phyloP scores from a whole-genome alignment of 306 rosid species.

The Quercus suber region DNA sequence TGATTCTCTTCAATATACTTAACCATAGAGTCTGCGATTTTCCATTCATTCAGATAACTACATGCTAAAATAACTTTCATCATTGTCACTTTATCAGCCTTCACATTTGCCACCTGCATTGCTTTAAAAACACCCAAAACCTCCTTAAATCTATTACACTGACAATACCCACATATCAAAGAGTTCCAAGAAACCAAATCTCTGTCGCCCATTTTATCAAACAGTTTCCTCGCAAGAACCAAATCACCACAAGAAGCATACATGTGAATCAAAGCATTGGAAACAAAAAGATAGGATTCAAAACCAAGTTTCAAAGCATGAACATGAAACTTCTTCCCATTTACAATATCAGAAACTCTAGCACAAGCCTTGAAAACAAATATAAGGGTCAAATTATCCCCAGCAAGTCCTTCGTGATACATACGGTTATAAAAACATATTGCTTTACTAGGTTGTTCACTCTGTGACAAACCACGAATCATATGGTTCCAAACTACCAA shows the following conservation, averaged over 20 bases:
- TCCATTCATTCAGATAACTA: slow-evolving; percentile 52
- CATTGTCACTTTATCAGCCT: slow-evolving; percentile 72
- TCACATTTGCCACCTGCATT: slow-evolving; percentile 40
- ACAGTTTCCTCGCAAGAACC: slow-evolving; percentile 48
- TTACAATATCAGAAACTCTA: slow-evolving; percentile 37
- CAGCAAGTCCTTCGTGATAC: slow-evolving; percentile 42
- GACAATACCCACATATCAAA: slow-evolving; percentile 66
- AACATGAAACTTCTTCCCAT: slow-evolving; percentile 37
- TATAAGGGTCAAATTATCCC: slow-evolving; percentile 53
- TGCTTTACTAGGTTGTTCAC: slow-evolving; percentile 52
- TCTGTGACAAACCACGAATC: slow-evolving; percentile 66
- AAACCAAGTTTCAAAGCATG: slow-evolving; percentile 66
- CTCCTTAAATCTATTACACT: slow-evolving; percentile 48
- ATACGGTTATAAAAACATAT: slow-evolving; percentile 48
- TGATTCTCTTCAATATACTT: slow-evolving; percentile 52
- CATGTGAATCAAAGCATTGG: slow-evolving; percentile 60
- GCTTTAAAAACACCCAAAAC: slow-evolving; percentile 58
- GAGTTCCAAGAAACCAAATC: slow-evolving; percentile 95
- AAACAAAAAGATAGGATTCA: slow-evolving; percentile 48
- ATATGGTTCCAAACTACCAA: slow-evolving; percentile 57
- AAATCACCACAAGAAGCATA: slow-evolving; percentile 43
- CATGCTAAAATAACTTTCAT: slow-evolving; percentile 72
- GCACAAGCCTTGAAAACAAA: slow-evolving; percentile 76
- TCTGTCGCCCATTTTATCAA: slow-evolving; percentile 65
- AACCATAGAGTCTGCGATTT: slow-evolving; percentile 50